Evolutionary conservation across 805 yeast species (phyloP).

Genomic region (Ogataea naganishii): DNA sequence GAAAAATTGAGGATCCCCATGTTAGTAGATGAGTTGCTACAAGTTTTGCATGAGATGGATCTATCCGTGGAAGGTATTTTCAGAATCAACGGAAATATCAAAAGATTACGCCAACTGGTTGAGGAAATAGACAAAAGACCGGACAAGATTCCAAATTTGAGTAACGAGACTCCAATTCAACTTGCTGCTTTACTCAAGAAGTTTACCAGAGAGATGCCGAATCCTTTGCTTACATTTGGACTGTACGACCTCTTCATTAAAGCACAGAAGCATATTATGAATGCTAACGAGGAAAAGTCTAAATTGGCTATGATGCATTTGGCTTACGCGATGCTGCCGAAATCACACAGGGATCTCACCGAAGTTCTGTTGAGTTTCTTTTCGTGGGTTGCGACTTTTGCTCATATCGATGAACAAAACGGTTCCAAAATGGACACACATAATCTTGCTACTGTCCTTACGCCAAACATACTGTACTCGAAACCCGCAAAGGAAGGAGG

Average conservation of each 20-base stretch:
- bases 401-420: constrained; percentile 81
- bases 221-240: constrained; percentile 72
- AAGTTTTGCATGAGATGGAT: constrained; percentile 81
- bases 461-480: constrained; percentile 80
- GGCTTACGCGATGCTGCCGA: constrained; percentile 71
- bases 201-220: constrained; percentile 87
- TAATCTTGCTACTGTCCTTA: constrained; percentile 88
- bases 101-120: constrained; percentile 64
- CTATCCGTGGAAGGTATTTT: constrained; percentile 95
- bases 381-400: constrained; percentile 93
- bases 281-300: constrained; percentile 27
- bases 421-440: constrained; percentile 96
- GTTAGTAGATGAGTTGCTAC: constrained; percentile 76
- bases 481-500: constrained; percentile 27
- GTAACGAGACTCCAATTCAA: constrained; percentile 77
- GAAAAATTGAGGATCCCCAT: constrained; percentile 73
- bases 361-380: constrained; percentile 83
- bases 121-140: constrained; percentile 71
- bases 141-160: constrained; percentile 57
- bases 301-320: constrained; percentile 50
- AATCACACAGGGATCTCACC: constrained; percentile 70
- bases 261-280: constrained; percentile 39
- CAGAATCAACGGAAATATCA: constrained; percentile 92
- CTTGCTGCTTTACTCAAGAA: constrained; percentile 88
- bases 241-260: constrained; percentile 74